Conservation (phyloP, 169 alveolate genomes). For the Amoebophrya sp. region DNA sequence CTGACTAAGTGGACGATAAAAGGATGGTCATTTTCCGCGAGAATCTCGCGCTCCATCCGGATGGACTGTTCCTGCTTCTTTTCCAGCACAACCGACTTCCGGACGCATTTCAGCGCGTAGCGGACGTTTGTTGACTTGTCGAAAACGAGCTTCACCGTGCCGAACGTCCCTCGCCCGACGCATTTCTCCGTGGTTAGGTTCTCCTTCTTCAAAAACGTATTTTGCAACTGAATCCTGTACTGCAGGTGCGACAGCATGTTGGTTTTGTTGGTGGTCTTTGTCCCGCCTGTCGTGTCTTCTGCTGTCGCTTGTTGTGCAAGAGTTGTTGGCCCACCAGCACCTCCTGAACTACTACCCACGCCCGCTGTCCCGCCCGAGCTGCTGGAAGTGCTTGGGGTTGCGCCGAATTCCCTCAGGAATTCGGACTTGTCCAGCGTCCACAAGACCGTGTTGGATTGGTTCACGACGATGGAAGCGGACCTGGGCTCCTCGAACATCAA, state of each 20-base stretch:
- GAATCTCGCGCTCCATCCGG: conserved; percentile 78
- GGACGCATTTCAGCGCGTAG: conserved; percentile 82
- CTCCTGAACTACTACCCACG: too few relatives aligned
- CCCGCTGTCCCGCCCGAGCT: too few relatives aligned
- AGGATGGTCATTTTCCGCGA: conserved; percentile 91
- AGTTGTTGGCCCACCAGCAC: too few relatives aligned
- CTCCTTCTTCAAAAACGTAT: conserved; percentile 69
- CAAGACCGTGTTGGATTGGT: conserved; percentile 55
- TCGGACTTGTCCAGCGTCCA: conserved; percentile 4
- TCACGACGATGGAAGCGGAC: conserved; percentile 79
- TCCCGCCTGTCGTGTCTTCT: too few relatives aligned
- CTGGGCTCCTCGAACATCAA: conserved; percentile 80
- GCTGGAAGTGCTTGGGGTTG: conserved; percentile 27
- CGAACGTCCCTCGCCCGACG: conserved; percentile 83
- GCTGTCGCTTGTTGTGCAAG: too few relatives aligned
- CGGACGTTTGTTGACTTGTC: conserved; percentile 62
- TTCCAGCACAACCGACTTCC: conserved; percentile 61
- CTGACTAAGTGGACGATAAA: conserved; percentile 75
- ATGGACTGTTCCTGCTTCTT: conserved; percentile 74
- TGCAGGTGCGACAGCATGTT: conserved; percentile 75
- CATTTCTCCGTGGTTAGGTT: conserved; percentile 64
- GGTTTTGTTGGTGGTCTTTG: too few relatives aligned
- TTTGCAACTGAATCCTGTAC: conserved; percentile 80
- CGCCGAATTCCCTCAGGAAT: too few relatives aligned
- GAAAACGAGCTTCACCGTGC: conserved; percentile 75